Base-by-base conservation (phyloP, 2,329 filamentous ascomycete species). In the Colletotrichum chrysophilum region DNA sequence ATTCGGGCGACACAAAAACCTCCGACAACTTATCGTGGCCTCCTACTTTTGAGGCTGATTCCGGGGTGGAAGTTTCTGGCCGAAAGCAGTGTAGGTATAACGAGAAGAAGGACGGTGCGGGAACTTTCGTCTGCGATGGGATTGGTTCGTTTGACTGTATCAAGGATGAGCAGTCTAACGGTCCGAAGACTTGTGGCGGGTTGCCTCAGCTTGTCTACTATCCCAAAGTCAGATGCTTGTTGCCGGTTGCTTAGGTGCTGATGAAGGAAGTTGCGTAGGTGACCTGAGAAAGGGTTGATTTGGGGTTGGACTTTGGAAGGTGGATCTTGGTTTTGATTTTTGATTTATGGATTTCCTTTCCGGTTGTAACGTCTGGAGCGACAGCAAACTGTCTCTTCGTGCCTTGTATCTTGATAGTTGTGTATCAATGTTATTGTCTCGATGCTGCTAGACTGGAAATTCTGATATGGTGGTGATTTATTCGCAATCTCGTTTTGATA, bases 261-360 rank as follows among this genome's bases (percentile, higher is more conserved):
- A 1, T 52, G 43, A 52, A 7, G 43, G 43, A 21, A 48, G n/a
- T 48, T 48, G n/a, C 43, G 5, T 48, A 48, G 0, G 1, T 21
- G 43, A 48, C 43, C 43, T 7, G 3, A n/a, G 10, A 9, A 6
- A 13, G 4, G 8, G 5, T 48, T 2, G 10, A 21, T 13, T 12
- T 52, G n/a, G 43, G 43, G 1, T 21, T 52, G 43, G 3, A 52
- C 2, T 21, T 52, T 13, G 5, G 2, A 52, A 0, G 43, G 2
- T 52, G n/a, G 43, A 21, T 1, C n/a, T 52, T 2, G 18, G 18
- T 48, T 48, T 48, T 21, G n/a, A 52, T 52, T 13, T 21, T 48
- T 7, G 6, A 21, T 21, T 21, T 4, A 48, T 48, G 43, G 5
- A 21, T 4, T 48, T n/a, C n/a, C 43, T 13, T 21, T 48, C 10